Evolutionary conservation across 2,329 filamentous ascomycete species (phyloP), one percentile per base, ranked within the genome.

Genomic region (Hypoxylon sp.): DNA sequence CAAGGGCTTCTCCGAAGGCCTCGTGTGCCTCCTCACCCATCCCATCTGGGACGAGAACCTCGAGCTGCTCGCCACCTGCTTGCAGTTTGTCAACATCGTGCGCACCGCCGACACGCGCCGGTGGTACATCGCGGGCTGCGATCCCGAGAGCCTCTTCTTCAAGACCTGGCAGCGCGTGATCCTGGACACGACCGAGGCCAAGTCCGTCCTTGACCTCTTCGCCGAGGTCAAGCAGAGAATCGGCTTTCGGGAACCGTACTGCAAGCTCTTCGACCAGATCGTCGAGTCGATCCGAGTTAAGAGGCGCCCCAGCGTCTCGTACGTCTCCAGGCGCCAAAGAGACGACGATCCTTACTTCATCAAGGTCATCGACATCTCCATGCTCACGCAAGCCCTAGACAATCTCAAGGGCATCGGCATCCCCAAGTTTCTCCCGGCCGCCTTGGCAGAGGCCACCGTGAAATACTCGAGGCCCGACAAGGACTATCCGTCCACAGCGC

Each of bases 341-440:
- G 26, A 46, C 26, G 18, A 21, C 8, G 42, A 46, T 10, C 42
- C 42, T 31, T 46, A 46, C 26, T 46, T 46, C 17, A 31, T 46
- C 5, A n/a, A 31, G 15, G 15, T 10, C 4, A 23, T 46, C 26
- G 42, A 46, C 18, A 13, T 46, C 26, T 13, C 3, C 3, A 20
- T 31, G 1, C 23, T 46, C n/a, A 9, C 8, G 4, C 42, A 46
- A 7, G 42, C 42, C 4, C n/a, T 46, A n/a, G 35, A 40, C 18
- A 40, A 21, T 4, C 5, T 21, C 5, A 13, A 3, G 2, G 1
- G 21, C 6, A 2, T 20, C 9, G 35, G 18, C 3, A 21, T 40
- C 3, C 35, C 35, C 1, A 11, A 21, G 35, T 15, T 40, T 3
- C 35, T 2, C 13, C 7, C 2, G 17, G 8, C 11, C 18, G 11